These are phyloP conservation scores for Fusarium agapanthi DNA, from an alignment of 2,329 filamentous ascomycete genomes.

Conservation along the genomic window DNA sequence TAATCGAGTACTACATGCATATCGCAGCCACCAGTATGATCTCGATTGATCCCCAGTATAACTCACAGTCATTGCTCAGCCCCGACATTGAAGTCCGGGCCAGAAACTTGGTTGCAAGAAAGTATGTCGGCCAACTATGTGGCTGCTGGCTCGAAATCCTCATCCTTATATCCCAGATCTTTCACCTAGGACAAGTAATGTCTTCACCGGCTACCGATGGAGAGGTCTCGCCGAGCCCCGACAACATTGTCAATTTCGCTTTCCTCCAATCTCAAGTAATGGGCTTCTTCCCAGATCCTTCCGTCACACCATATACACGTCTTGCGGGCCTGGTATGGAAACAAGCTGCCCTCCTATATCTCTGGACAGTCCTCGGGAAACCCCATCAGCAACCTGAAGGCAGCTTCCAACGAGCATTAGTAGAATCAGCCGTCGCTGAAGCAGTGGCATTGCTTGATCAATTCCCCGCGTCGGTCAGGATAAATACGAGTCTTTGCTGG, in stretches of 20 bases:
- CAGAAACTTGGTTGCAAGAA: slow-evolving; percentile 40
- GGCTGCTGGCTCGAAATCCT: slow-evolving; percentile 53
- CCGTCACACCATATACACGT: slow-evolving; percentile 48
- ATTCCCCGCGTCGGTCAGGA: slow-evolving; percentile 45
- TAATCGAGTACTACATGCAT: slow-evolving; percentile 60
- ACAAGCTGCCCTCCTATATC: slow-evolving; percentile 55
- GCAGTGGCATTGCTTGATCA: slow-evolving; percentile 45
- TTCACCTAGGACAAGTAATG: slow-evolving; percentile 54
- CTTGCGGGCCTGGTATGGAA: slow-evolving; percentile 55
- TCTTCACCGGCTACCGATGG: slow-evolving; percentile 45
- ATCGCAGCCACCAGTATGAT: slow-evolving; percentile 58
- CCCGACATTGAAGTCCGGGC: slow-evolving; percentile 45
- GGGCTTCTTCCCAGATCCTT: slow-evolving; percentile 49
- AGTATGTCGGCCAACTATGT: slow-evolving; percentile 50
- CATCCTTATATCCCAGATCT: slow-evolving; percentile 50
- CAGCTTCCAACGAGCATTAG: slow-evolving; percentile 37
- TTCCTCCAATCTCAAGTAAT: slow-evolving; percentile 54
- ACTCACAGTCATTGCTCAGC: slow-evolving; percentile 44
- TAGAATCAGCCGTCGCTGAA: slow-evolving; percentile 43
- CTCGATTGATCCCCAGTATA: slow-evolving; percentile 49
- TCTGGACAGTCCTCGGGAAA: slow-evolving; percentile 48
- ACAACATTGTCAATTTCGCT: slow-evolving; percentile 55
- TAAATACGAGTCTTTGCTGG: slow-evolving; percentile 54
- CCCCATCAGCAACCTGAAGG: slow-evolving; percentile 34
- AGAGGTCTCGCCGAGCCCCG: slow-evolving; percentile 45